Evolutionary conservation across 148 eudicot species (phyloP), one percentile per base, ranked within the genome.

Genomic region (Polygonum maritimum): DNA sequence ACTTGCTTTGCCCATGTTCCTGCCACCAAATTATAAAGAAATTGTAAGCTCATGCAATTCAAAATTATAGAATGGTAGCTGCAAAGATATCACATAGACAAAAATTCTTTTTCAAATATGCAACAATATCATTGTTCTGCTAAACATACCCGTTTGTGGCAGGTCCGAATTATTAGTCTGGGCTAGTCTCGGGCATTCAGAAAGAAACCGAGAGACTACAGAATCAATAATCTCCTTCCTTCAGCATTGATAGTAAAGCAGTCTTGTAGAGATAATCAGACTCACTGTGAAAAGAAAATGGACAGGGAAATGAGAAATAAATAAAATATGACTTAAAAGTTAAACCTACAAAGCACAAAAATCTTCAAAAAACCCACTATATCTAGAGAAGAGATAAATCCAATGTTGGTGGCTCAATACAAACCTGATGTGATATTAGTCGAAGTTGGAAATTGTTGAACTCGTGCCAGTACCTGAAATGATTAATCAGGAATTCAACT

Each of bases 381-480:
- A 26, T 26, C 31, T 26, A 26, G 31, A 26, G 31, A n/a, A n/a
- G 31, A 26, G 31, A 26, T 26, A 26, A 26, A 26, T 26, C 31
- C 31, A 26, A 26, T 26, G 31, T 26, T 26, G 31, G 31, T 26
- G 31, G 31, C 31, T 26, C 31, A 26, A 26, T 26, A 26, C 31
- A 26, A 26, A 95, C 98, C 98, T 95, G 98, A 90, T 95, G 94
- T 48, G 98, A 89, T 60, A 87, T 92, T 79, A 92, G 78, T 80
- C 91, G 96, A 88, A 90, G 92, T 89, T 92, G 98, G 77, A 90
- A 95, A 77, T 91, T 95, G 77, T 95, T 95, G 87, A 92, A 95
- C 82, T 92, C 97, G 21, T 88, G 90, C 97, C 97, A 95, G 76
- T 95, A 95, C 89, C 98, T 95, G 90, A 63, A 76, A 48, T 15